Percentiles rank a stretch among this genome's conserved stretches.
phyloP scores from a whole-genome alignment of 1,284 basidiomycete species.

The Ustilago trichophora region DNA sequence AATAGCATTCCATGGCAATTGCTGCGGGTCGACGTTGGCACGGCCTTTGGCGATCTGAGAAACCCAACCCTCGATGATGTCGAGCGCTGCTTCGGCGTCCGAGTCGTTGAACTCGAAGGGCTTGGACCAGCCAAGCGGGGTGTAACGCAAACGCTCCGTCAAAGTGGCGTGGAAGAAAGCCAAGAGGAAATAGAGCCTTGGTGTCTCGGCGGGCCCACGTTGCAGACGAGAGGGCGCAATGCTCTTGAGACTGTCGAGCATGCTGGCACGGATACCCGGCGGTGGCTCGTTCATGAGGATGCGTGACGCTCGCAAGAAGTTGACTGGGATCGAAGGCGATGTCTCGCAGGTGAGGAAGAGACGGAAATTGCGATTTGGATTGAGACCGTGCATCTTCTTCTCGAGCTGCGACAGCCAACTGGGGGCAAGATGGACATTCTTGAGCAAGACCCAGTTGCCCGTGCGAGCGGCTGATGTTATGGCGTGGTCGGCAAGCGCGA shows the following conservation, averaged over 20 bases:
- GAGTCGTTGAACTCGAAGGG: slow-evolving; percentile 66
- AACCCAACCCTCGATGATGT: slow-evolving; percentile 62
- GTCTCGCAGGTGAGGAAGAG: slow-evolving; percentile 65
- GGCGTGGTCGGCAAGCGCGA: slow-evolving; percentile 61
- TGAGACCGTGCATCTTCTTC: slow-evolving; percentile 61
- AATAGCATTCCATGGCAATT: slow-evolving; percentile 63
- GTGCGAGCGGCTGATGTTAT: slow-evolving; percentile 57
- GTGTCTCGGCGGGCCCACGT: slow-evolving; percentile 57
- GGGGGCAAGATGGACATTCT: slow-evolving; percentile 65
- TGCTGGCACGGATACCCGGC: slow-evolving; percentile 63
- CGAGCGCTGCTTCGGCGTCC: slow-evolving; percentile 61
- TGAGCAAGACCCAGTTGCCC: slow-evolving; percentile 64
- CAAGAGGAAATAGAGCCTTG: slow-evolving; percentile 61
- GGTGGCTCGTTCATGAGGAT: slow-evolving; percentile 66
- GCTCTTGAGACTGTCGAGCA: slow-evolving; percentile 58
- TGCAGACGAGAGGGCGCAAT: slow-evolving; percentile 51
- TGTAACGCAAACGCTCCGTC: slow-evolving; percentile 62
- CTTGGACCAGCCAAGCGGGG: slow-evolving; percentile 63
- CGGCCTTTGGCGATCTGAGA: slow-evolving; percentile 53
- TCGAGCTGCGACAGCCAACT: slow-evolving; percentile 63
- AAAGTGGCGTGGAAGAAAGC: slow-evolving; percentile 64
- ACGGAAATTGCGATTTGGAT: slow-evolving; percentile 59
- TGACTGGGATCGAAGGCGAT: slow-evolving; percentile 60
- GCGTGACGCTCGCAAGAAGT: slow-evolving; percentile 60
- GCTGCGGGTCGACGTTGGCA: slow-evolving; percentile 59